Conservation (phyloP, 2,329 filamentous ascomycete genomes). For the Cryphonectria nitschkei region DNA sequence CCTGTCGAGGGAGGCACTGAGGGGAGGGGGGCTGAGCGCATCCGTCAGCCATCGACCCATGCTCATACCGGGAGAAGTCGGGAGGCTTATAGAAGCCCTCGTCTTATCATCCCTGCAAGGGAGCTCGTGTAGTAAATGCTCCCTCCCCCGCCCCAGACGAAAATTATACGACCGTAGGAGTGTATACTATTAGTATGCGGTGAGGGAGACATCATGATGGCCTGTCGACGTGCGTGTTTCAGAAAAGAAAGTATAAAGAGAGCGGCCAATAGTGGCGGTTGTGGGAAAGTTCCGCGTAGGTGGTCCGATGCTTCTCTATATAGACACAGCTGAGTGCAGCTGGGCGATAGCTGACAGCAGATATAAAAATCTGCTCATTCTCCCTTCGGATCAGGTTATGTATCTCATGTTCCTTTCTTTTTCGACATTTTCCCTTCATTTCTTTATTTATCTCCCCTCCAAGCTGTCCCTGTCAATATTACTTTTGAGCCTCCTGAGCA, state of each 20-base stretch:
- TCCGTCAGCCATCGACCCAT: not conserved
- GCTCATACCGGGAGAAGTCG: slow-evolving; percentile 3
- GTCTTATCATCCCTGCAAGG: slow-evolving; percentile 11
- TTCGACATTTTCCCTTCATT: no score
- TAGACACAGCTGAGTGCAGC: not conserved
- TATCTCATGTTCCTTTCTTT: slow-evolving; percentile 13
- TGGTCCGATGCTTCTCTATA: not conserved
- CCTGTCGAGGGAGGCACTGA: not conserved
- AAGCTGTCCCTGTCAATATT: no score
- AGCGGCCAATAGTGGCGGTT: not conserved
- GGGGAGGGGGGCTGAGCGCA: slow-evolving; percentile 12
- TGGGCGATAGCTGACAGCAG: not conserved
- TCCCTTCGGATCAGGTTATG: slow-evolving; percentile 1
- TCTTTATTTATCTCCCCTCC: no score
- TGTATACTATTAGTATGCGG: not conserved
- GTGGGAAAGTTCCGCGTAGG: not conserved
- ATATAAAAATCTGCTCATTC: not conserved
- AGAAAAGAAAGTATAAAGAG: not conserved
- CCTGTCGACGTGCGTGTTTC: slow-evolving; percentile 3
- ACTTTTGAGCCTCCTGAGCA: slow-evolving; percentile 3
- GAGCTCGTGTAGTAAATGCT: not conserved
- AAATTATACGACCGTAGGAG: not conserved
- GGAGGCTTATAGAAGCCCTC: not conserved
- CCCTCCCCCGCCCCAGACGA: not conserved
- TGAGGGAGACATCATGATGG: not conserved